These are phyloP conservation scores for Cordyceps militaris DNA, from an alignment of 2,329 filamentous ascomycete species.

Conservation along the genomic window DNA sequence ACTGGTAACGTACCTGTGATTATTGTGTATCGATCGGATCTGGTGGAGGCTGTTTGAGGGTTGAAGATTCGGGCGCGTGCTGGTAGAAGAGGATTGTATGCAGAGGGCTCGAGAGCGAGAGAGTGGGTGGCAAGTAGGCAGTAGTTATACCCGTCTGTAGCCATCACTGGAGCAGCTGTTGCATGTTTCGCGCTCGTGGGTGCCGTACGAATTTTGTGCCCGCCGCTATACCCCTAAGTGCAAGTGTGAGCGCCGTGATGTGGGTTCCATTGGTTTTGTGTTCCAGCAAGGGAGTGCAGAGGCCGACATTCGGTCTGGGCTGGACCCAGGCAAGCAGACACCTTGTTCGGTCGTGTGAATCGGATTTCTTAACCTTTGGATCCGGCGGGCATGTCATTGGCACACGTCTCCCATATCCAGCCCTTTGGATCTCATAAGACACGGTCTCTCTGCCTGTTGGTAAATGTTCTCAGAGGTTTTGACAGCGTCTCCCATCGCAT, in stretches of 20 bases:
- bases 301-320: constrained; percentile 6
- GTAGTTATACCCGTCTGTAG: constrained; percentile 3
- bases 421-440: background rate
- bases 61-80: background rate
- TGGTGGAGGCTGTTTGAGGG: background rate
- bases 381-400: background rate
- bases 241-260: constrained; percentile 39
- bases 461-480: background rate
- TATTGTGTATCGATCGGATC: background rate
- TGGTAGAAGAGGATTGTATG: background rate
- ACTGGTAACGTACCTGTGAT: background rate
- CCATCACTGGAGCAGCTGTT: constrained; percentile 1
- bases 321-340: constrained; percentile 1
- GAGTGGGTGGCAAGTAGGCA: background rate
- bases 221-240: constrained; percentile 50
- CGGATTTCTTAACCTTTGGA: background rate
- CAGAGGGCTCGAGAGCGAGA: background rate
- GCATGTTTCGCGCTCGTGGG: constrained; percentile 7
- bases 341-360: background rate
- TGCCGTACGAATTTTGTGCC: constrained; percentile 11
- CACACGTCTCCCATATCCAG: background rate
- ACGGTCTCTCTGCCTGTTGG: background rate
- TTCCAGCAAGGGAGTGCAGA: constrained; percentile 3
- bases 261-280: constrained; percentile 11
- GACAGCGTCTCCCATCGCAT: background rate